Conservation (phyloP, 192 early-diverging fungal genomes). For the Neocallimastix lanati region DNA sequence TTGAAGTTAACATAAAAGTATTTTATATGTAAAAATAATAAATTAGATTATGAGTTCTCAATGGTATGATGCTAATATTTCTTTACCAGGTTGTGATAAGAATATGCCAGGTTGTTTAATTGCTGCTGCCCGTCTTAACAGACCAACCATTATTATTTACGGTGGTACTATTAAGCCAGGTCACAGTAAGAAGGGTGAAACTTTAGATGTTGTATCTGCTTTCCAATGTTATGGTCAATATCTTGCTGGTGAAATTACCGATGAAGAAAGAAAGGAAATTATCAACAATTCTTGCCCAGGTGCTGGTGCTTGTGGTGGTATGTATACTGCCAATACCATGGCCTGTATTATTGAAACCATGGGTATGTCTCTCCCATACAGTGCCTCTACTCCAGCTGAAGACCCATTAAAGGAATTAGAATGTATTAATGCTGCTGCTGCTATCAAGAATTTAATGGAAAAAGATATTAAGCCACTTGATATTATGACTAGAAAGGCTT, state of each 20-base stretch:
- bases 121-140: conserved; percentile 87
- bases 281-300: conserved; percentile 57
- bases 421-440: conserved; percentile 63
- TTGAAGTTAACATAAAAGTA: no score
- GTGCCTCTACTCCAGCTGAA: conserved; percentile 81
- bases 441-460: conserved; percentile 78
- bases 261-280: conserved; percentile 62
- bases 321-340: conserved; percentile 99
- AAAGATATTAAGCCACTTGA: conserved; percentile 83
- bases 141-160: conserved; percentile 93
- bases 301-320: conserved; percentile 94
- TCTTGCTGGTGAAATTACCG: conserved; percentile 73
- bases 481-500: conserved; percentile 93
- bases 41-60: conserved; percentile 86
- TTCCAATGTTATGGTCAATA: conserved; percentile 93
- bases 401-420: conserved; percentile 77
- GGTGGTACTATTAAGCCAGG: conserved; percentile 89
- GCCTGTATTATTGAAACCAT: conserved; percentile 90
- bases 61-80: conserved; percentile 98
- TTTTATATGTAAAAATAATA: no score
- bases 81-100: conserved; percentile 78
- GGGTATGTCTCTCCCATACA: conserved; percentile 94
- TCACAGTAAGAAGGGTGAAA: conserved; percentile 26
- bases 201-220: conserved; percentile 86
- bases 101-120: conserved; percentile 98